Base-by-base conservation (phyloP, 352 stramenopile species). In the Lagenidium giganteum region DNA sequence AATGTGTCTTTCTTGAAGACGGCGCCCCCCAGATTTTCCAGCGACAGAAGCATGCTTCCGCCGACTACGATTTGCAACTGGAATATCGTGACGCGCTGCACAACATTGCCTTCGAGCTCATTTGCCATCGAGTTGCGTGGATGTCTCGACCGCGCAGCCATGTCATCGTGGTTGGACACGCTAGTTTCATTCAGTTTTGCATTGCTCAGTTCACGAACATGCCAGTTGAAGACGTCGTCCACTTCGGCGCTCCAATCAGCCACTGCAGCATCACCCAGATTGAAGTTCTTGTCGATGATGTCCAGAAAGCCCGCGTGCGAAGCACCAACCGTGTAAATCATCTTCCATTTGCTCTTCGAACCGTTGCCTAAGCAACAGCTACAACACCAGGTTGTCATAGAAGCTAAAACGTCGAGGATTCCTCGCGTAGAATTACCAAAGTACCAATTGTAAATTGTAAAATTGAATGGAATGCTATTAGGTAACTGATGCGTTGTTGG, bases 241-340 rank as follows among this genome's bases (percentile, higher is more conserved):
- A 87, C 49, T 61, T 90, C 23, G 78, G 78, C 13, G 75, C 75
- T 7, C 75, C 78, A 0, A 87, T 90, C 26, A 59, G 52, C 18
- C 78, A 90, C 48, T 87, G 78, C 66, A 87, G 75, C 43, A 53
- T 90, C 48, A 86, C 72, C 13, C 67, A 83, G 44, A 79, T 90
- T 23, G 67, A 88, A 27, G 39, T 88, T 3, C 62, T 48, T 28
- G 52, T 62, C 20, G 26, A 61, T 58, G 3, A 57, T 24, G 45
- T 46, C 21, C 27, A 51, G n/a, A n/a, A n/a, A n/a, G 75, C 85
- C 36, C 52, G 66, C 7, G 68, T 84, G 61, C 60, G 55, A 31
- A 86, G 63, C 41, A 65, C 67, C 20, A 90, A 90, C 47, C 72
- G 70, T 27, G 69, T 90, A 36, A 56, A 66, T 8, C 78, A 90